Percentiles rank a stretch among this genome's conserved stretches.
Evolutionary conservation across 768 basidiomycete species (phyloP).

Genomic region (Daedaleopsis sinensis): DNA sequence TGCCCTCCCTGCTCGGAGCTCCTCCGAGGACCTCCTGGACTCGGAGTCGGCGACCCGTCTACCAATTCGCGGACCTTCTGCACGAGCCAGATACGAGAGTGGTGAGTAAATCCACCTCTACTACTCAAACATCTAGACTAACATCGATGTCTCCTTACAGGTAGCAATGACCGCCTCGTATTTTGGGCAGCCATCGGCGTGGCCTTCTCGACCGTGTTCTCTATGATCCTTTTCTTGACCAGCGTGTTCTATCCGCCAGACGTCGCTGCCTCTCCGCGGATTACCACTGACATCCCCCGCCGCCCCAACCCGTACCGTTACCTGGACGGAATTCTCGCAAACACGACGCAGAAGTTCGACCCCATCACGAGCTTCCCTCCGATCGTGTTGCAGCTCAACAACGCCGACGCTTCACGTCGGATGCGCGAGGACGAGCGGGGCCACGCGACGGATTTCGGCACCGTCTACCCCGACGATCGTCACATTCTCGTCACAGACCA

Average conservation of each 20-base stretch:
- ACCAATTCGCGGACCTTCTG: background rate
- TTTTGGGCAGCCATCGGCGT: constrained; percentile 12
- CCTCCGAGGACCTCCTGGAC: background rate
- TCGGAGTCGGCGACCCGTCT: background rate
- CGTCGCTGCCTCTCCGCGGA: background rate
- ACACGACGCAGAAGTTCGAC: constrained; percentile 1
- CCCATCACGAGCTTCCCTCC: constrained; percentile 20
- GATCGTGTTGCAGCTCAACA: constrained; percentile 11
- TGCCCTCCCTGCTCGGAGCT: background rate
- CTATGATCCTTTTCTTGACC: constrained; percentile 1
- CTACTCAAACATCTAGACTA: background rate
- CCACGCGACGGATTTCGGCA: constrained; percentile 6
- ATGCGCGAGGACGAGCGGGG: constrained; percentile 10
- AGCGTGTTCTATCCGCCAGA: background rate
- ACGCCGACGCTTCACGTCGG: constrained; percentile 5
- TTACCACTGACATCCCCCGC: background rate
- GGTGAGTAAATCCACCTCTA: background rate
- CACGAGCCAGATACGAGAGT: background rate
- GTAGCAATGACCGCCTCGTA: constrained; percentile 3
- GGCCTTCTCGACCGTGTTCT: constrained; percentile 4
- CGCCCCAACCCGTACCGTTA: constrained; percentile 19
- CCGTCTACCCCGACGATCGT: constrained; percentile 20
- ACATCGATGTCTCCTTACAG: background rate
- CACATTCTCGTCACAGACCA: constrained; percentile 6
- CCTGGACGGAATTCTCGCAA: constrained; percentile 8